Conservation (phyloP, 2,329 filamentous ascomycete species). For the Penicillium verrucosum region DNA sequence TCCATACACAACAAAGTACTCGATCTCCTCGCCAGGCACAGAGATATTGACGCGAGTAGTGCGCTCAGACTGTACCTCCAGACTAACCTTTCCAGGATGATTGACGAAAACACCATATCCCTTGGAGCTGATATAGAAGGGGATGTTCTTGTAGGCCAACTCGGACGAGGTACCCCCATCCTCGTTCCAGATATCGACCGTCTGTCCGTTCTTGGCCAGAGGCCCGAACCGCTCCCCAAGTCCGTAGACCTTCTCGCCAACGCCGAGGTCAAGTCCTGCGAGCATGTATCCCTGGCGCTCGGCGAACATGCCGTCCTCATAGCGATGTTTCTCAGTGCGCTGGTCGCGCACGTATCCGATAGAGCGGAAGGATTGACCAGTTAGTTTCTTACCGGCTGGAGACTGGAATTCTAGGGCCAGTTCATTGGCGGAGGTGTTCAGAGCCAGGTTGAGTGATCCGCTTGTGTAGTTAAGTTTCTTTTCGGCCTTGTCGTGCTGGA, state of each 20-base stretch:
- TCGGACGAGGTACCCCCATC: constrained; percentile 48
- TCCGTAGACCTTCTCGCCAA: constrained; percentile 67
- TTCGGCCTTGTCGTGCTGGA: constrained; percentile 23
- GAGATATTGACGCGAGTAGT: constrained; percentile 67
- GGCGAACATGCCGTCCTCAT: constrained; percentile 37
- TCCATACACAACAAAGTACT: constrained; percentile 72
- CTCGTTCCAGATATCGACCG: constrained; percentile 61
- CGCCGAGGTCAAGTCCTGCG: constrained; percentile 37
- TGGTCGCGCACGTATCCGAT: constrained; percentile 40
- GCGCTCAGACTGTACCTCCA: constrained; percentile 73
- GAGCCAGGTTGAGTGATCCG: constrained; percentile 31
- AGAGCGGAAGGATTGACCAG: constrained; percentile 39
- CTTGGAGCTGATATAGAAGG: constrained; percentile 50
- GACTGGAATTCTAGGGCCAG: constrained; percentile 31
- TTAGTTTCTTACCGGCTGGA: constrained; percentile 29
- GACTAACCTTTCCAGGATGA: constrained; percentile 64
- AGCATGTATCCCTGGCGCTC: constrained; percentile 42
- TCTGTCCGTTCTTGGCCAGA: constrained; percentile 73
- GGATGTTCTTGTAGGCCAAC: constrained; percentile 42
- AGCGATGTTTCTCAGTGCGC: constrained; percentile 31
- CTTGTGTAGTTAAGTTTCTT: constrained; percentile 32
- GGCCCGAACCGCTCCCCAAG: constrained; percentile 74
- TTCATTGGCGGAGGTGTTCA: constrained; percentile 37
- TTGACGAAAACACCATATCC: constrained; percentile 77
- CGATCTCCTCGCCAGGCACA: constrained; percentile 65